A percentile compares a stretch with the other conserved stretches of the same genome.
Conservation (phyloP, 169 alveolate species). For the Cryptosporidium andersoni region DNA sequence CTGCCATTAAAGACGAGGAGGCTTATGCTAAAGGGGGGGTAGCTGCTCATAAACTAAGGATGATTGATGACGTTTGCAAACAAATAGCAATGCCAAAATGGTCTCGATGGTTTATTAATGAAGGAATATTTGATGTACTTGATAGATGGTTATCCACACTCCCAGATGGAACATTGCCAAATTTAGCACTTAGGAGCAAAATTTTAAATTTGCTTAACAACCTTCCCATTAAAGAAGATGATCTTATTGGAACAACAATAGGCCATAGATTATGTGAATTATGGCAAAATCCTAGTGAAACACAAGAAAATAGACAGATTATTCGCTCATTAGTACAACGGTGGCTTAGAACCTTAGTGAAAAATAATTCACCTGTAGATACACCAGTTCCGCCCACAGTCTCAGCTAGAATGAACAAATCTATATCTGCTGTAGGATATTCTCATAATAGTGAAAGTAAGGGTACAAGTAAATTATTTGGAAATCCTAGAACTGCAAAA, state of each 20-base stretch:
- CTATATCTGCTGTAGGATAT: neutral
- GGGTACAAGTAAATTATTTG: neutral
- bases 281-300: slow-evolving; percentile 84
- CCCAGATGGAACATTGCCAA: slow-evolving; percentile 84
- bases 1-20: slow-evolving; percentile 31
- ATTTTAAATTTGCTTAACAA: slow-evolving; percentile 78
- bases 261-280: slow-evolving; percentile 81
- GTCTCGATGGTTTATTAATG: slow-evolving; percentile 82
- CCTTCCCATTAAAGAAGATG: slow-evolving; percentile 81
- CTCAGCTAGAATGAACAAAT: neutral
- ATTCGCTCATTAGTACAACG: slow-evolving; percentile 82
- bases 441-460: neutral
- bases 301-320: slow-evolving; percentile 79
- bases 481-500: slow-evolving; percentile 62
- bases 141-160: slow-evolving; percentile 82
- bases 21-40: slow-evolving; percentile 77
- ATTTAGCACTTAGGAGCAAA: slow-evolving; percentile 80
- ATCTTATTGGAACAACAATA: slow-evolving; percentile 81
- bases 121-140: slow-evolving; percentile 82
- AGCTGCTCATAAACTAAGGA: slow-evolving; percentile 82
- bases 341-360: slow-evolving; percentile 82
- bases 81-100: slow-evolving; percentile 80
- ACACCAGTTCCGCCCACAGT: neutral
- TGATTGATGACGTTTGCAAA: slow-evolving; percentile 80
- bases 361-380: neutral